A percentile compares a stretch with the other conserved stretches of the same genome.
Evolutionary conservation across 2,329 filamentous ascomycete species (phyloP).

Genomic region (Thielaviopsis populi): DNA sequence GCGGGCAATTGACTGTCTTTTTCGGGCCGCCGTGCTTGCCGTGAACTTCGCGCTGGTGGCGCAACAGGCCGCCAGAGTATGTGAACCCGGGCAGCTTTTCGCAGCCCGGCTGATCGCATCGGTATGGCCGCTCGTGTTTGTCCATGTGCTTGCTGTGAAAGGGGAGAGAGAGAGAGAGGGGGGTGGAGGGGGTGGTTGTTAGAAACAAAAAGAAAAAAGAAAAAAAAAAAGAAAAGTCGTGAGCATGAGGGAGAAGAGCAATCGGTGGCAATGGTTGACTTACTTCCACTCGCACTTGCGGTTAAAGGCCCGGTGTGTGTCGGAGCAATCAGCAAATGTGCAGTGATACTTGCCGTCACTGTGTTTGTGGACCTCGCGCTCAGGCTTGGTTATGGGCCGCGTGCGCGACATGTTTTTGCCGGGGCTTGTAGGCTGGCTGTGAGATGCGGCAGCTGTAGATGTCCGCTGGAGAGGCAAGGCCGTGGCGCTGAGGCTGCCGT

Average conservation of each 20-base stretch:
- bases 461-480: neutral
- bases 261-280: slow-evolving; percentile 32
- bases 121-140: slow-evolving; percentile 88
- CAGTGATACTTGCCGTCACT: slow-evolving; percentile 64
- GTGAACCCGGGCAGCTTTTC: slow-evolving; percentile 90
- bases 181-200: neutral
- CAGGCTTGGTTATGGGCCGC: slow-evolving; percentile 44
- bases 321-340: slow-evolving; percentile 51
- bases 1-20: slow-evolving; percentile 74
- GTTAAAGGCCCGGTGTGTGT: slow-evolving; percentile 50
- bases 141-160: slow-evolving; percentile 82
- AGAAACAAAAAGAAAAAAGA: neutral
- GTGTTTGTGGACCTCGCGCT: slow-evolving; percentile 45
- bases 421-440: neutral
- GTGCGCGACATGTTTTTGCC: slow-evolving; percentile 24
- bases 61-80: slow-evolving; percentile 75
- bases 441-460: neutral
- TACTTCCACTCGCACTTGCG: slow-evolving; percentile 92
- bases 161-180: neutral
- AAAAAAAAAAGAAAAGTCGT: neutral
- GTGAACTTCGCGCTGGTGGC: slow-evolving; percentile 89
- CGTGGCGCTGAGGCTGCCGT: neutral
- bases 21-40: slow-evolving; percentile 78
- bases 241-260: no score
- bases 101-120: slow-evolving; percentile 67